These are phyloP conservation scores for Kodamaea fungicola DNA, from an alignment of 1,139 yeast species.

Conservation along the genomic window DNA sequence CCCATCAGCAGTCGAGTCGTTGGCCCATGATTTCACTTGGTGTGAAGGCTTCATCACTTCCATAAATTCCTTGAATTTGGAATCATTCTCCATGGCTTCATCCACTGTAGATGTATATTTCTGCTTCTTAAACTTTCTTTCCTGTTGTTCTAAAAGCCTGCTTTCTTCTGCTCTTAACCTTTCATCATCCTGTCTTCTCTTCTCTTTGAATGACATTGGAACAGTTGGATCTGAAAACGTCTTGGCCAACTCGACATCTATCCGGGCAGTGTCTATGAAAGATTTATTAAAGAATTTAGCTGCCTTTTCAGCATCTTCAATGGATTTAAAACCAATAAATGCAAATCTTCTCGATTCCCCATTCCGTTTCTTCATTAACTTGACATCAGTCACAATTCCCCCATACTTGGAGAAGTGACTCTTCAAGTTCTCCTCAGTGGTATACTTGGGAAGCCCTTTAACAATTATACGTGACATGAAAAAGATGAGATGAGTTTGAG, in stretches of 20 bases:
- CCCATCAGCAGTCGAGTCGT: constrained; percentile 58
- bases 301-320: constrained; percentile 74
- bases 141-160: constrained; percentile 44
- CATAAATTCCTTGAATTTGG: constrained; percentile 73
- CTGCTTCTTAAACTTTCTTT: constrained; percentile 22
- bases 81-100: constrained; percentile 58
- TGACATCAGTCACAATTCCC: constrained; percentile 75
- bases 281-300: constrained; percentile 72
- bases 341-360: constrained; percentile 95
- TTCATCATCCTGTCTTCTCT: constrained; percentile 52
- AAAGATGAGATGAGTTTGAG: constrained; percentile 1
- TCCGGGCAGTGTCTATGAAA: constrained; percentile 77
- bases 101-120: constrained; percentile 39
- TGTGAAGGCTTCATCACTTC: constrained; percentile 78
- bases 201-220: constrained; percentile 70
- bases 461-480: constrained; percentile 89
- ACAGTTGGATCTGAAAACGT: constrained; percentile 79
- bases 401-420: constrained; percentile 65
- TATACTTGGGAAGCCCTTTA: constrained; percentile 84
- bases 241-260: constrained; percentile 80
- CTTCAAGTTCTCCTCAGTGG: constrained; percentile 70
- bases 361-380: constrained; percentile 69
- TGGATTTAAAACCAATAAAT: constrained; percentile 77
- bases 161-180: constrained; percentile 56
- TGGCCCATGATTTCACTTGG: constrained; percentile 69